Evolutionary conservation across 306 rosid species (phyloP), one percentile per base, ranked within the genome.

Genomic region (Corylus americana): DNA sequence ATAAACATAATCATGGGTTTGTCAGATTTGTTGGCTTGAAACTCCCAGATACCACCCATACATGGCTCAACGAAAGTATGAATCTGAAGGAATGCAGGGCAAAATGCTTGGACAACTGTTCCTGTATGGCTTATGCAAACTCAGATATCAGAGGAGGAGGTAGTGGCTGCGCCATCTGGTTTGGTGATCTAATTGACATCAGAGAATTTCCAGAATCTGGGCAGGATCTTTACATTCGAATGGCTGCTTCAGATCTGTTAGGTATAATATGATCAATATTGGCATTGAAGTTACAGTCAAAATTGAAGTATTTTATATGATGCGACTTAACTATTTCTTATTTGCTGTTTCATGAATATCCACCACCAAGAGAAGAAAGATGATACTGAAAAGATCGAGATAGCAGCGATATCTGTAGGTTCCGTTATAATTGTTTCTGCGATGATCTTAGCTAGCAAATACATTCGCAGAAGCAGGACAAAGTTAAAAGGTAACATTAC

Each of bases 91-190:
- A 90, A 58, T 90, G 97, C 70, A 83, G 74, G 73, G 77, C 29
- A 0, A 73, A 73, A 50, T 91, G 94, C 73, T 81, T 87, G 76
- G 77, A 50, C 53, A 85, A 91, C 59, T 91, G 96, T 57, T 80
- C 90, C 6, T 93, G 96, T 75, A 82, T 66, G 55, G 92, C 92
- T 55, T 91, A 83, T 70, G 66, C 89, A 6, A 84, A 82, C 67
- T 27, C 80, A 1, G 88, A 89, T 78, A 75, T 79, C 31, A 78
- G 87, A 1, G 89, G 80, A 71, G 88, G 70, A 20, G 93, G 91
- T 2, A 84, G 82, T 77, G 96, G 97, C 11, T 92, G 96, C 58
- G 78, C 71, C 27, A 70, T 85, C 54, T 89, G 94, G 95, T 83
- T 78, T 75, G 85, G 86, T 78, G 86, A 78, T 74, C 81, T 88